These are phyloP conservation scores for Lodderomyces parapsilosis DNA, from an alignment of 1,139 yeast species.

Conservation along the genomic window DNA sequence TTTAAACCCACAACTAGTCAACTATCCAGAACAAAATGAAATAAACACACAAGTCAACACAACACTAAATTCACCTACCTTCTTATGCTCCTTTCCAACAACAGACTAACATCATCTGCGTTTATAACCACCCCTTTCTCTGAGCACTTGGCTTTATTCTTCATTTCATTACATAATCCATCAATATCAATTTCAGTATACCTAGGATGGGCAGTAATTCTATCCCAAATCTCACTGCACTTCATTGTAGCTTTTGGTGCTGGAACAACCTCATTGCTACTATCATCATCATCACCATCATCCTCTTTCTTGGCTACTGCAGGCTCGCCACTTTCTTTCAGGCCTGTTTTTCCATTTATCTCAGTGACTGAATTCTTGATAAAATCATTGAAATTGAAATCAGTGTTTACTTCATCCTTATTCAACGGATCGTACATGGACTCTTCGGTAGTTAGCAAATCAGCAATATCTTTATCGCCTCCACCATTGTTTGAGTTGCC, in stretches of 20 bases:
- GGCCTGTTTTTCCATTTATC: slow-evolving; percentile 3
- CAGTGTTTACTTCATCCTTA: slow-evolving; percentile 18
- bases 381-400: slow-evolving; percentile 40
- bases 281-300: slow-evolving; percentile 14
- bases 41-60: neutral
- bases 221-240: slow-evolving; percentile 95
- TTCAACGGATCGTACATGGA: slow-evolving; percentile 64
- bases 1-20: neutral
- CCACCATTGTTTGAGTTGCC: slow-evolving; percentile 18
- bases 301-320: slow-evolving; percentile 12
- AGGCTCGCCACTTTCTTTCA: slow-evolving; percentile 9
- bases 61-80: neutral
- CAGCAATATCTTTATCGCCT: slow-evolving; percentile 21
- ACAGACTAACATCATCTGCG: slow-evolving; percentile 70
- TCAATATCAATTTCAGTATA: slow-evolving; percentile 92
- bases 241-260: slow-evolving; percentile 42
- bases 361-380: slow-evolving; percentile 25
- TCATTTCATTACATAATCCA: slow-evolving; percentile 84
- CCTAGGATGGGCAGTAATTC: slow-evolving; percentile 90
- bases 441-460: slow-evolving; percentile 56
- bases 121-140: slow-evolving; percentile 87
- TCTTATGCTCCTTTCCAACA: slow-evolving; percentile 44
- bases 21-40: neutral
- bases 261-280: slow-evolving; percentile 28
- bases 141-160: slow-evolving; percentile 93